Percentiles rank a stretch among this genome's conserved stretches.
phyloP scores from a whole-genome alignment of 306 rosid species.

The Lathyrus aphaca region DNA sequence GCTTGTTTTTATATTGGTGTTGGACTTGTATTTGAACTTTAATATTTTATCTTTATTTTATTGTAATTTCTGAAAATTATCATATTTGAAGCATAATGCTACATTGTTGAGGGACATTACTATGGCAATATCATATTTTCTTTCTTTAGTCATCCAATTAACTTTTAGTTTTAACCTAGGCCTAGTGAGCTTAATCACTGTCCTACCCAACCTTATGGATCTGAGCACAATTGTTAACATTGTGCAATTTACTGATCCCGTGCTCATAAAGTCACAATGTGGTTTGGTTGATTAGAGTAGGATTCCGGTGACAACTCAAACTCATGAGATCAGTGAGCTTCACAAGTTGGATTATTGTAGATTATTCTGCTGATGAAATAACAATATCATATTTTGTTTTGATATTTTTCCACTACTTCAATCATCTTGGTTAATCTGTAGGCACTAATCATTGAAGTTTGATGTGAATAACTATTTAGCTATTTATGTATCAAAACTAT shows the following conservation, averaged over 20 bases:
- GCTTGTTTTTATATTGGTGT: constrained; percentile 12
- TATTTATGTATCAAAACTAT: constrained; percentile 2
- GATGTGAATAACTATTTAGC: background rate
- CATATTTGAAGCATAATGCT: background rate
- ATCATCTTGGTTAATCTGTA: constrained; percentile 14
- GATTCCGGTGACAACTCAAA: background rate
- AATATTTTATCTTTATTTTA: background rate
- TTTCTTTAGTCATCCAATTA: background rate
- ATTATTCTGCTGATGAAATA: constrained; percentile 1
- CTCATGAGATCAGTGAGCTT: background rate
- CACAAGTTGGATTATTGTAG: background rate
- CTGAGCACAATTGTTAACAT: background rate
- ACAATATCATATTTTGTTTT: constrained; percentile 15
- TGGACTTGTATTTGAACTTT: constrained; percentile 7
- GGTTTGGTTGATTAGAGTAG: background rate
- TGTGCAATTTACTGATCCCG: background rate
- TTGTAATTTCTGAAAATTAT: background rate
- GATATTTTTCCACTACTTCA: background rate
- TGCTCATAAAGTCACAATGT: constrained; percentile 6
- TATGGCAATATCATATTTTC: background rate
- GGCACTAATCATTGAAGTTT: constrained; percentile 4
- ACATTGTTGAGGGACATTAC: background rate
- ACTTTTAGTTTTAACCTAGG: background rate
- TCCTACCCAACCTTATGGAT: background rate
- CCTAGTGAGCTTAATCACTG: background rate